Conservation (phyloP, 176 grass and related monocot species). For the Carex pumila region DNA sequence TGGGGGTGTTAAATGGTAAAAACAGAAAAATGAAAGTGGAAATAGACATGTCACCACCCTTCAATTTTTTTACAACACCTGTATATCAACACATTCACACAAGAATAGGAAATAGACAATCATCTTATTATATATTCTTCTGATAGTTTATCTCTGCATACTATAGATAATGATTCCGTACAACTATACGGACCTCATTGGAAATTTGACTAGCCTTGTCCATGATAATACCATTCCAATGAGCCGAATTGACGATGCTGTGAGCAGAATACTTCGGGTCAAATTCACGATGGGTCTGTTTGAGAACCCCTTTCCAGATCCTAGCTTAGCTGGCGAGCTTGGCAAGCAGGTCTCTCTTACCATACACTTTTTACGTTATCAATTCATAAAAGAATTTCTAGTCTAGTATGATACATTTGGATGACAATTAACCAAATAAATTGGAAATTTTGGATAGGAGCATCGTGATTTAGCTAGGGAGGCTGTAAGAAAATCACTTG, state of each 20-base stretch:
- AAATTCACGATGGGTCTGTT: constrained; percentile 73
- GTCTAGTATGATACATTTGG: not conserved
- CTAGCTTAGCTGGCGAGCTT: constrained; percentile 41
- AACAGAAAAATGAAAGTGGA: not conserved
- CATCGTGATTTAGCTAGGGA: constrained; percentile 67
- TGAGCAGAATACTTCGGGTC: constrained; percentile 52
- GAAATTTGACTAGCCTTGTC: constrained; percentile 35
- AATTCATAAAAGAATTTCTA: constrained; percentile 6
- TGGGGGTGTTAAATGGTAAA: not conserved
- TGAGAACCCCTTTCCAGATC: constrained; percentile 55
- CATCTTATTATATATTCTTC: not conserved
- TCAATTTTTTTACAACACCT: not conserved
- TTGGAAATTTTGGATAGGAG: constrained; percentile 29
- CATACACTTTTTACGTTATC: constrained; percentile 4
- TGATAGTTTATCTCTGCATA: not conserved
- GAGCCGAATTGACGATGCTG: constrained; percentile 68
- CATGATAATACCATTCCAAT: constrained; percentile 34
- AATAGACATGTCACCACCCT: not conserved
- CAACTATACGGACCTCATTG: constrained; percentile 22
- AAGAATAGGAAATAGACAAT: not conserved
- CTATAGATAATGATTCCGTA: constrained; percentile 44
- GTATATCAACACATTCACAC: not conserved
- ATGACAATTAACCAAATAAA: not conserved
- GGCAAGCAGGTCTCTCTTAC: constrained; percentile 34
- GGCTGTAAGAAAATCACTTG: constrained; percentile 58